Evolutionary conservation across 306 rosid species (phyloP).

Genomic region (Trifolium pratense): DNA sequence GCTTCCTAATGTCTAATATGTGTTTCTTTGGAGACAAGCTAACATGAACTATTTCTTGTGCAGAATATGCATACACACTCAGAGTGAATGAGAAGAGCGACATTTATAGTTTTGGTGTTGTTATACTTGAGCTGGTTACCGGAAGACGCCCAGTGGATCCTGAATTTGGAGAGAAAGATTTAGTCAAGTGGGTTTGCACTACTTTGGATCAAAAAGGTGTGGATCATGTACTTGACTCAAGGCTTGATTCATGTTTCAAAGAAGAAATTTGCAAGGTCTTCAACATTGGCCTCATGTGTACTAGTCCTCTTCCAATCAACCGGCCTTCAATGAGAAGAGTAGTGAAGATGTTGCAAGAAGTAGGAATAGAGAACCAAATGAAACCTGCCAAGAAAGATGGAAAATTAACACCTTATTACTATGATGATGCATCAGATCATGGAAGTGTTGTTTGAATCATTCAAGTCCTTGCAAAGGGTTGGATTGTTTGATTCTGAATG

Average conservation of each 20-base stretch:
- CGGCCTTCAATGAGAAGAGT: slow-evolving; percentile 76
- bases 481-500: slow-evolving; percentile 29
- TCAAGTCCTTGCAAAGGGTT: slow-evolving; percentile 26
- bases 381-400: slow-evolving; percentile 59
- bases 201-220: slow-evolving; percentile 81
- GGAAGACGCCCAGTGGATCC: slow-evolving; percentile 85
- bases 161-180: slow-evolving; percentile 89
- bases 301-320: slow-evolving; percentile 88
- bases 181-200: slow-evolving; percentile 96
- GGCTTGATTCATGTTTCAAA: slow-evolving; percentile 77
- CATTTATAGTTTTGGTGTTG: slow-evolving; percentile 95
- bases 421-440: slow-evolving; percentile 66
- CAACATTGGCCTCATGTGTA: slow-evolving; percentile 87
- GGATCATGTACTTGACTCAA: slow-evolving; percentile 71
- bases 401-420: slow-evolving; percentile 65
- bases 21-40: slow-evolving; percentile 22
- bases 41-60: slow-evolving; percentile 31
- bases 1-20: not conserved
- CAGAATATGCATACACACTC: slow-evolving; percentile 95
- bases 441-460: slow-evolving; percentile 63
- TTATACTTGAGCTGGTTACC: slow-evolving; percentile 78
- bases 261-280: slow-evolving; percentile 84
- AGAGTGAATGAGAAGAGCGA: slow-evolving; percentile 96
- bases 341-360: slow-evolving; percentile 75
- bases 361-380: slow-evolving; percentile 49